Conservation (phyloP, 139 green algal species). For the Closterium sp. region DNA sequence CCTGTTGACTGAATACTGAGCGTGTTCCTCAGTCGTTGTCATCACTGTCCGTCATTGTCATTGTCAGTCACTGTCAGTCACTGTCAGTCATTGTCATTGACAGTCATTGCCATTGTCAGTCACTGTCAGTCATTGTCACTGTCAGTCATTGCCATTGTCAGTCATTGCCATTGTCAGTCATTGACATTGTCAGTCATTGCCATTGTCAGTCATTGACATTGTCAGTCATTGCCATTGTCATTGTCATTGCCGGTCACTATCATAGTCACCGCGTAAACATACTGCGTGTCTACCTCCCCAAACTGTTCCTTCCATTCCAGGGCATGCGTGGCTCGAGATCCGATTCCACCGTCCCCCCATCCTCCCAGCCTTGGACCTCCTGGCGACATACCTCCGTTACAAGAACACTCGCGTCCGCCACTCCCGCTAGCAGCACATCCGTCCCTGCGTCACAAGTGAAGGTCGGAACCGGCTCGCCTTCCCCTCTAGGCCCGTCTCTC, state of each 20-base stretch:
- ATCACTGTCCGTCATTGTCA: too few species aligned
- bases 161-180: too few species aligned
- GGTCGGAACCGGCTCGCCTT: not conserved
- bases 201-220: too few species aligned
- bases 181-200: not conserved
- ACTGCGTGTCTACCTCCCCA: too few species aligned
- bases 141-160: too few species aligned
- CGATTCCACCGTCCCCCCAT: not conserved
- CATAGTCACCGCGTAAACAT: too few species aligned
- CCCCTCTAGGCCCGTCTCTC: slow-evolving; percentile 30
- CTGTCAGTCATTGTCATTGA: too few species aligned
- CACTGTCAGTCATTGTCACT: too few species aligned
- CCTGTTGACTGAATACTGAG: too few species aligned
- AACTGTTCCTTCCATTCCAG: not conserved
- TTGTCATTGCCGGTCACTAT: not conserved
- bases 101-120: too few species aligned
- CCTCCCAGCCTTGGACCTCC: not conserved
- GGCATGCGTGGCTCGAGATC: slow-evolving; percentile 1
- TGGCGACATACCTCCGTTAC: not conserved
- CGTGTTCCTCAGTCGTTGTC: too few species aligned
- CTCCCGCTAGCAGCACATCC: not conserved
- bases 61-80: too few species aligned
- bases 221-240: not conserved
- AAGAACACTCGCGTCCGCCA: not conserved
- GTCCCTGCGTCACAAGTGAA: slow-evolving; percentile 17